Evolutionary conservation across 768 basidiomycete species (phyloP).

Genomic region (Boletus tylopilopsis): DNA sequence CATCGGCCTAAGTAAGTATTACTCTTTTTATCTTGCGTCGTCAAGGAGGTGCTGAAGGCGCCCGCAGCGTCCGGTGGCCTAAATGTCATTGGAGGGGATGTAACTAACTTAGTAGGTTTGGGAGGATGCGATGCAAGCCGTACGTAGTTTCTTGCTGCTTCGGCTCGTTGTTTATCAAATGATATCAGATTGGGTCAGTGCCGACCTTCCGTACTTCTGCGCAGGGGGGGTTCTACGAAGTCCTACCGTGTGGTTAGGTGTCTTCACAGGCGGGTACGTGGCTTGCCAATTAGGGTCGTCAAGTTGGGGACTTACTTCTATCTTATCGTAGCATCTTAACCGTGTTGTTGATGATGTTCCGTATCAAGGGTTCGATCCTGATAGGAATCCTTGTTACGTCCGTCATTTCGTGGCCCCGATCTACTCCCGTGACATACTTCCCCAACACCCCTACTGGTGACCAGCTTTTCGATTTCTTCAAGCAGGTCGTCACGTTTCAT

Average conservation of each 20-base stretch:
- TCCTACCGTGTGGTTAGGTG: conserved; percentile 86
- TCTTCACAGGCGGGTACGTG: conserved; percentile 75
- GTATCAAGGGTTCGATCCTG: conserved; percentile 77
- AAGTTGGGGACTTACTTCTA: conserved; percentile 3
- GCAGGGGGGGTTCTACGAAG: conserved; percentile 57
- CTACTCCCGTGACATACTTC: conserved; percentile 77
- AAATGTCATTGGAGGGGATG: conserved; percentile 71
- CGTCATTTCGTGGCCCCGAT: conserved; percentile 85
- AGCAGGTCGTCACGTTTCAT: conserved; percentile 76
- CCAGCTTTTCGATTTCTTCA: conserved; percentile 78
- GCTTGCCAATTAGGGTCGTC: neutral
- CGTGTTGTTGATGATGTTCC: conserved; percentile 77
- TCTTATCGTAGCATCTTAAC: conserved; percentile 56
- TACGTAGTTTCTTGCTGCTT: conserved; percentile 18
- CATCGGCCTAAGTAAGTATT: conserved; percentile 73
- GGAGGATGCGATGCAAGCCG: conserved; percentile 66
- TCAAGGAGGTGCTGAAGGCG: conserved; percentile 1
- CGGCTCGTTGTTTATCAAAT: conserved; percentile 5
- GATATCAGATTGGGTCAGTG: conserved; percentile 39
- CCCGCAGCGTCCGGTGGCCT: conserved; percentile 59
- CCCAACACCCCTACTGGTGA: conserved; percentile 69
- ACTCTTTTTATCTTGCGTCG: neutral
- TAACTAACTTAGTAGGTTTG: conserved; percentile 64
- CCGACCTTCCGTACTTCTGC: conserved; percentile 57
- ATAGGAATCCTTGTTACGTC: conserved; percentile 83